These are phyloP conservation scores for Drechslerella coelobrocha DNA, from an alignment of 2,329 filamentous ascomycete genomes.

Conservation along the genomic window DNA sequence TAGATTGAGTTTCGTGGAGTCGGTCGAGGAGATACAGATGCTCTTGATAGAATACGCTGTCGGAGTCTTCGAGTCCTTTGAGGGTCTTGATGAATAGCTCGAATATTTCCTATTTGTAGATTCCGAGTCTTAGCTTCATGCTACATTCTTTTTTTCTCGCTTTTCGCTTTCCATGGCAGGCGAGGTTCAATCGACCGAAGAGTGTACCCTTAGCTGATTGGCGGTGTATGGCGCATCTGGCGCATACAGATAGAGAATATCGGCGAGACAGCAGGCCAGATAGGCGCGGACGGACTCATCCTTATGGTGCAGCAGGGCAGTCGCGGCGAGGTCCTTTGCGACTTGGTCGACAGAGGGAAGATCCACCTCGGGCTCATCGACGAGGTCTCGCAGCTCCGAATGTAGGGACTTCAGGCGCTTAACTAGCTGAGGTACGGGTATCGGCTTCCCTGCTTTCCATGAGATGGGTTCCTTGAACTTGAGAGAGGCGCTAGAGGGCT, in stretches of 20 bases:
- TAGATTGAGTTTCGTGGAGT: constrained; percentile 90
- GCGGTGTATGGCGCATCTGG: constrained; percentile 93
- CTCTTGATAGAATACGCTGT: constrained; percentile 62
- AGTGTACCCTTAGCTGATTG: constrained; percentile 80
- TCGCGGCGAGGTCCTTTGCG: constrained; percentile 81
- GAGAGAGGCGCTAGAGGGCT: constrained; percentile 60
- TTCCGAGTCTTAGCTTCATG: constrained; percentile 10
- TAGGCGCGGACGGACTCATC: constrained; percentile 92
- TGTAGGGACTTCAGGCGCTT: constrained; percentile 79
- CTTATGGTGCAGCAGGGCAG: constrained; percentile 85
- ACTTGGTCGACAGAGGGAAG: constrained; percentile 82
- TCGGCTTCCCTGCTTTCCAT: constrained; percentile 90
- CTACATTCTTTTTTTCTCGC: not conserved
- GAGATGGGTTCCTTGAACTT: constrained; percentile 85
- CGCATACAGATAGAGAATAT: constrained; percentile 89
- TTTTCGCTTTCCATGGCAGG: not conserved
- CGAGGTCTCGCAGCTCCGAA: constrained; percentile 81
- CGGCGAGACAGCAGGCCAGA: constrained; percentile 85
- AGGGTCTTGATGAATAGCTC: constrained; percentile 74
- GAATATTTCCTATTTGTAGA: constrained; percentile 79
- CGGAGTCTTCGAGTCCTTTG: constrained; percentile 52
- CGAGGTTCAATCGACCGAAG: constrained; percentile 5
- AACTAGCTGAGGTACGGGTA: constrained; percentile 81
- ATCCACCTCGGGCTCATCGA: constrained; percentile 79
- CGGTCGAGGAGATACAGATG: constrained; percentile 90